These are phyloP conservation scores for Monosporascus sp. DNA, from an alignment of 2,329 filamentous ascomycete species.

Conservation along the genomic window DNA sequence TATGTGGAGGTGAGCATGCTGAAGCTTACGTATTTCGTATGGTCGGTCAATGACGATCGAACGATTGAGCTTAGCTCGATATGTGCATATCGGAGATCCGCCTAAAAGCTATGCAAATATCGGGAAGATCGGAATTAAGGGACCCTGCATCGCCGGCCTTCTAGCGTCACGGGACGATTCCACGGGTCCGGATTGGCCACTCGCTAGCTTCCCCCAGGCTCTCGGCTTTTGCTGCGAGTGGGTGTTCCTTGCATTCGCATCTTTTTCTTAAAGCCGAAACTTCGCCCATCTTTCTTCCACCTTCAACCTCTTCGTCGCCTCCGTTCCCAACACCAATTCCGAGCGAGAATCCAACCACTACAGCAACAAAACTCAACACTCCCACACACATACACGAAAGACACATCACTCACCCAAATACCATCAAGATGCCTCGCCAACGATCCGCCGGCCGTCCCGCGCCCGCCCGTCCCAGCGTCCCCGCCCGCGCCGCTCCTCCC, in stretches of 20 bases:
- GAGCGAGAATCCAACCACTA: neutral
- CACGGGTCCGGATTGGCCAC: neutral
- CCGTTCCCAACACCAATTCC: neutral
- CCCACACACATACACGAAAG: neutral
- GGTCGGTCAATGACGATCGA: neutral
- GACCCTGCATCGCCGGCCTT: neutral
- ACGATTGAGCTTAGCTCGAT: neutral
- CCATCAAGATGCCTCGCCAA: slow-evolving; percentile 68
- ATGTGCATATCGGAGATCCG: neutral
- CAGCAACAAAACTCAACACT: neutral
- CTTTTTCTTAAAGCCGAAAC: neutral
- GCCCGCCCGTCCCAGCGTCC: slow-evolving; percentile 59
- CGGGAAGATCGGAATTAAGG: neutral
- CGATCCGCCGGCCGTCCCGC: slow-evolving; percentile 57
- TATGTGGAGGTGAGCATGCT: too few relatives aligned
- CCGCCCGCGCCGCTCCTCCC: slow-evolving; percentile 47
- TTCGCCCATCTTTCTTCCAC: neutral
- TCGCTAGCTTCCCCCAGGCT: neutral
- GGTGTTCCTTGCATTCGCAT: neutral
- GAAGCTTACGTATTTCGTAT: too few relatives aligned
- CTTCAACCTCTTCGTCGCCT: neutral
- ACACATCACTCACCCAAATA: too few relatives aligned
- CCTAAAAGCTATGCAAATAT: neutral
- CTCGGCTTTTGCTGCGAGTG: neutral
- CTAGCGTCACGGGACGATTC: neutral